These are phyloP conservation scores for Pseudohyphozyma bogoriensis DNA, from an alignment of 768 basidiomycete genomes.

Conservation along the genomic window DNA sequence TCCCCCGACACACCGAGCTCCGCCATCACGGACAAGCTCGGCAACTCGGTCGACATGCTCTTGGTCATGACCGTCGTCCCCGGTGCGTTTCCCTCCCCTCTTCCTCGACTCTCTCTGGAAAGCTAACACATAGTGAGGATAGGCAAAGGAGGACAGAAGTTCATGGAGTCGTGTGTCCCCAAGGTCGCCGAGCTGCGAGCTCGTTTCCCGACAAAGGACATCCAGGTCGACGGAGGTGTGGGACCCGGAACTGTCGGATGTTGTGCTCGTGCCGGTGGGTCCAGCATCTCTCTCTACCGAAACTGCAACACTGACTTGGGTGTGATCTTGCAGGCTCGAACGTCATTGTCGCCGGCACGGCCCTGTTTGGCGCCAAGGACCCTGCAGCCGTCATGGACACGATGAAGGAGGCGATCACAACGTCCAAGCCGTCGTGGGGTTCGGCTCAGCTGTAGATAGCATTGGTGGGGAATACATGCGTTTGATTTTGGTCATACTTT, in stretches of 20 bases:
- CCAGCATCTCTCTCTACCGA: conserved; percentile 14
- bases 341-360: conserved; percentile 94
- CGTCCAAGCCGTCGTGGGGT: not conserved
- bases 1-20: conserved; percentile 87
- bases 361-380: conserved; percentile 73
- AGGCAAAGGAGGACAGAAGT: conserved; percentile 92
- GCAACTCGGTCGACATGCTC: conserved; percentile 77
- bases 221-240: conserved; percentile 98
- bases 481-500: too few relatives aligned
- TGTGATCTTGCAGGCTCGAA: conserved; percentile 61
- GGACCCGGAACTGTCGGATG: conserved; percentile 74
- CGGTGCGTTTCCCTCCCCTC: conserved; percentile 43
- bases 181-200: conserved; percentile 83
- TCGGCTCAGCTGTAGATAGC: too few relatives aligned
- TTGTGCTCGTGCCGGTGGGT: conserved; percentile 78
- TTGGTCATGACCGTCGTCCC: conserved; percentile 98
- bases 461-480: too few relatives aligned
- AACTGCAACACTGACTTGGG: not conserved
- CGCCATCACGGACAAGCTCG: conserved; percentile 77
- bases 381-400: conserved; percentile 35
- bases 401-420: not conserved
- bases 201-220: conserved; percentile 87
- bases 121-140: conserved; percentile 43
- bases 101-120: not conserved
- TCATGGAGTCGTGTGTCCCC: conserved; percentile 79